Evolutionary conservation across 129 eudicot genomes (phyloP).

Genomic region (Arctium minus): DNA sequence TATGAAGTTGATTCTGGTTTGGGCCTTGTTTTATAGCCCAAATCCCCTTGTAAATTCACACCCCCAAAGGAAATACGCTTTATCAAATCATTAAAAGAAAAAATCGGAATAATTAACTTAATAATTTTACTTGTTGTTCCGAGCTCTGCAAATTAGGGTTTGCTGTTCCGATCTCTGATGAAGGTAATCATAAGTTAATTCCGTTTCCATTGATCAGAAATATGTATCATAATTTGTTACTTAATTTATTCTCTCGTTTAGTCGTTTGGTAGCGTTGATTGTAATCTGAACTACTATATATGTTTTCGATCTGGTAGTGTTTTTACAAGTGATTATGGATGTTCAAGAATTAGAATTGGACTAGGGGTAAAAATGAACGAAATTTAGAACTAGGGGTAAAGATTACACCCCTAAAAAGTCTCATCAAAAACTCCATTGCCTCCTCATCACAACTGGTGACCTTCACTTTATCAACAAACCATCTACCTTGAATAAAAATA

Average conservation of each 20-base stretch:
- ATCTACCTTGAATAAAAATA: no score
- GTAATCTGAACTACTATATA: not conserved
- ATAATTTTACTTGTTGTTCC: not conserved
- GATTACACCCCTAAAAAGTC: no score
- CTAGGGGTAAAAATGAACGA: no score
- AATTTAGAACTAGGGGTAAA: no score
- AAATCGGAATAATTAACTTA: not conserved
- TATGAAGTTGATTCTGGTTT: no score
- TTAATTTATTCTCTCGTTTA: no score
- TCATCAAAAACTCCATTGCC: no score
- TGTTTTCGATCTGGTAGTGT: not conserved
- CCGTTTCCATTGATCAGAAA: not conserved
- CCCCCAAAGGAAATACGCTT: not conserved
- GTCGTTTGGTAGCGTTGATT: not conserved
- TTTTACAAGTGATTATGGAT: not conserved
- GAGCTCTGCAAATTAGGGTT: not conserved
- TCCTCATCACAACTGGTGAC: no score
- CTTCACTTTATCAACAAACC: no score
- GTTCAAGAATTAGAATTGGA: not conserved
- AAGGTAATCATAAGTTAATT: not conserved
- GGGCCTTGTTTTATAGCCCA: no score
- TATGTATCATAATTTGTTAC: not conserved
- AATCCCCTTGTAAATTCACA: not conserved
- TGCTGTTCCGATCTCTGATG: not conserved
- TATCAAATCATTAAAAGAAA: not conserved